These are phyloP conservation scores for Acacia crassicarpa DNA, from an alignment of 306 rosid genomes.

Conservation along the genomic window DNA sequence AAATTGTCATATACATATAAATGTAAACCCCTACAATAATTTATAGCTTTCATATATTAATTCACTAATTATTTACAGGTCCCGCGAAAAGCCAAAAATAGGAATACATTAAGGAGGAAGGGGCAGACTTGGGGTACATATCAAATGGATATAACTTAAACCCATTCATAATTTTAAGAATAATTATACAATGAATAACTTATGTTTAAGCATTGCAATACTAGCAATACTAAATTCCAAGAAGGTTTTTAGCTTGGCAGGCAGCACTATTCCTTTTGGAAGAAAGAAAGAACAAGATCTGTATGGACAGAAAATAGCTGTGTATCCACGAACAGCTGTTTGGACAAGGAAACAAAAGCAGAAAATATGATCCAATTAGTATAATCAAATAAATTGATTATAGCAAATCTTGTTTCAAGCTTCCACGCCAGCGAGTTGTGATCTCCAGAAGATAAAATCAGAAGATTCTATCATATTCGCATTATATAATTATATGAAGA, in stretches of 20 bases:
- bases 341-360: constrained; percentile 17
- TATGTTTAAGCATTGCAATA: constrained; percentile 47
- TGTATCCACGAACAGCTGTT: constrained; percentile 90
- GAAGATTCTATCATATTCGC: constrained; percentile 1
- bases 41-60: constrained; percentile 13
- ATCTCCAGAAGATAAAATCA: neutral
- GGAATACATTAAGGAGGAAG: neutral
- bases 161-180: constrained; percentile 34
- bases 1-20: constrained; percentile 35
- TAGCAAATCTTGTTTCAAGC: neutral
- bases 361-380: constrained; percentile 21
- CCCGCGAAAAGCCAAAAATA: constrained; percentile 11
- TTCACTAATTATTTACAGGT: constrained; percentile 38
- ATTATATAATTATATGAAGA: neutral
- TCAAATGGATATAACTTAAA: constrained; percentile 27
- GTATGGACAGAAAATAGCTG: constrained; percentile 94
- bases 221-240: constrained; percentile 3
- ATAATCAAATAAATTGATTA: constrained; percentile 9
- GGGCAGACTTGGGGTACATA: constrained; percentile 13
- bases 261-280: constrained; percentile 78
- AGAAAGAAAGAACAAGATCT: constrained; percentile 89
- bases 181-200: constrained; percentile 56
- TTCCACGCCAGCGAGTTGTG: neutral
- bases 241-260: constrained; percentile 2
- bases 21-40: constrained; percentile 22